Base-by-base conservation (phyloP, 2,329 filamentous ascomycete genomes). In the Pyrenochaeta sp. region DNA sequence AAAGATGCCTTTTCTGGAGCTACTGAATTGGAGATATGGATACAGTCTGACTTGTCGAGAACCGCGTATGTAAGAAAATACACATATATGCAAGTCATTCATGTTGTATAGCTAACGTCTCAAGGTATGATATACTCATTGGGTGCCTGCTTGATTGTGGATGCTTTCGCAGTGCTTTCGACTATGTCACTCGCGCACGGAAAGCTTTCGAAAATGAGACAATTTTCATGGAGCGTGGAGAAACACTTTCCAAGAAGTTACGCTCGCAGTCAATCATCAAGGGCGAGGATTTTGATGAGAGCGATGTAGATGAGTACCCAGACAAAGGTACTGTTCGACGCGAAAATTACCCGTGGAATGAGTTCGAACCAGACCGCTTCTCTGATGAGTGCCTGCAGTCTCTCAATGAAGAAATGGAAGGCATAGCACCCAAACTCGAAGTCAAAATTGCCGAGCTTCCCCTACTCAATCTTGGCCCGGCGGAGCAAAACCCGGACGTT, bases 361-460 rank as follows among this genome's bases (percentile, higher is more conserved):
- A 76, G 14, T 77, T 83, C 61, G 86, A 89, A 60, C 85, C 85
- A 1, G 79, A 88, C 63, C 79, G 86, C 36, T 82, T 83, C 52
- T 79, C 81, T 0, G 68, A 79, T 2, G 79, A 82, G 37, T 81
- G 77, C 6, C 78, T 98, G 20, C 76, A 82, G 0, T 82, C 88
- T 45, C 79, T 98, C 39, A 98, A 98, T 69, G 75, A 79, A 18
- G 81, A 89, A 61, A 82, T 97, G 62, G 77, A 81, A 21, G 75
- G 78, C 2, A 87, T 92, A 49, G 92, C 92, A 0, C 90, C 92
- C 0, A 94, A 92, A 68, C 90, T 94, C 56, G 90, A 91, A 59
- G 90, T 96, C 27, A 85, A 86, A 52, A 88, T 89, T 2, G 87
- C 92, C 0, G 84, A 88, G 29, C 78, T 99, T 4, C 95, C 94